Conservation (phyloP, 2,329 filamentous ascomycete genomes). For the Phialemoniopsis sp. region DNA sequence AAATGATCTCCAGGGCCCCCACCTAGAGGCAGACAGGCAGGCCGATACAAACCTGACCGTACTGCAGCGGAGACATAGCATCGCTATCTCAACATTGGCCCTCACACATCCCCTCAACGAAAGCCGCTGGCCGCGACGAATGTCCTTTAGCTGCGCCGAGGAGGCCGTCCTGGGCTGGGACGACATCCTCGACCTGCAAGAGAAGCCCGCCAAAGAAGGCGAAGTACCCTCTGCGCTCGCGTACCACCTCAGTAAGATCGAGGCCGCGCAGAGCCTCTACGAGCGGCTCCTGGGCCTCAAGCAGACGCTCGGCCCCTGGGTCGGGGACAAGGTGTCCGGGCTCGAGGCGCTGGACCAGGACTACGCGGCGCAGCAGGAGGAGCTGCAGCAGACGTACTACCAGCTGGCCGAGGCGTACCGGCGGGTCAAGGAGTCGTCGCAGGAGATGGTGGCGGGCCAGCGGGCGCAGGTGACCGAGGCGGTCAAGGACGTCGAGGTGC, state of each 20-base stretch:
- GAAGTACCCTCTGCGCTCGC: slow-evolving; percentile 16
- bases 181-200: slow-evolving; percentile 39
- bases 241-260: slow-evolving; percentile 32
- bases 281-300: slow-evolving; percentile 47
- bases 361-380: slow-evolving; percentile 59
- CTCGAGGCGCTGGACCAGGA: slow-evolving; percentile 58
- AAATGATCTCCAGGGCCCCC: slow-evolving; percentile 50
- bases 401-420: slow-evolving; percentile 69
- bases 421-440: slow-evolving; percentile 60
- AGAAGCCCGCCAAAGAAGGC: slow-evolving; percentile 21
- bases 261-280: slow-evolving; percentile 54
- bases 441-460: slow-evolving; percentile 67
- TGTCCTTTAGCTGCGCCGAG: slow-evolving; percentile 73
- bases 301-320: slow-evolving; percentile 56
- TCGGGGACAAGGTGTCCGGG: slow-evolving; percentile 47
- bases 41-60: slow-evolving; percentile 36
- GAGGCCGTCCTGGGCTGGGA: slow-evolving; percentile 69
- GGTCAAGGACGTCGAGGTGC: slow-evolving; percentile 73
- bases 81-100: slow-evolving; percentile 28
- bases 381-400: slow-evolving; percentile 64
- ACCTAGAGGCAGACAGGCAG: slow-evolving; percentile 39
- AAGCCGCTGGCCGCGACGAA: slow-evolving; percentile 62
- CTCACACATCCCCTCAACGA: slow-evolving; percentile 40
- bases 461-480: slow-evolving; percentile 64
- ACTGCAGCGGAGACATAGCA: slow-evolving; percentile 60